These are phyloP conservation scores for Sporothrix protearum DNA, from an alignment of 2,329 filamentous ascomycete species.

Conservation along the genomic window DNA sequence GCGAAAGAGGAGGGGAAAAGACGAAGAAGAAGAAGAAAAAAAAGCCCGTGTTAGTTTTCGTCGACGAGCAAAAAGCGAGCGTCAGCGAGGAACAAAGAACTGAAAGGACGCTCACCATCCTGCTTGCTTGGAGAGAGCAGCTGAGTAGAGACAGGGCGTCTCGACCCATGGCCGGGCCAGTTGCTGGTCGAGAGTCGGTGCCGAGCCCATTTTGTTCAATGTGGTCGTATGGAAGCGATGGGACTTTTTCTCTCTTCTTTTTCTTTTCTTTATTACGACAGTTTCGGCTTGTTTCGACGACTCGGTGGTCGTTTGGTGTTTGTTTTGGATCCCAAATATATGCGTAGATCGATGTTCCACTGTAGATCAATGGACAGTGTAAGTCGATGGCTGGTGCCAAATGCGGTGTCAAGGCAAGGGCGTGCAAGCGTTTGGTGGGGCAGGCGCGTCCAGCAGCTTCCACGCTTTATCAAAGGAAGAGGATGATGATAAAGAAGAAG, in stretches of 20 bases:
- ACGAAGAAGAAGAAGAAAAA: no score
- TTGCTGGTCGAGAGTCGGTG: constrained; percentile 17
- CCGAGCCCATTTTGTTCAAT: constrained; percentile 21
- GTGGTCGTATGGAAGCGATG: background rate
- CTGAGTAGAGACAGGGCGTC: constrained; percentile 65
- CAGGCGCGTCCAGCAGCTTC: constrained; percentile 8
- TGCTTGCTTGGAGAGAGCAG: constrained; percentile 59
- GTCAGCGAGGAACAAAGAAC: background rate
- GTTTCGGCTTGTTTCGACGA: background rate
- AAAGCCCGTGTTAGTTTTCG: background rate
- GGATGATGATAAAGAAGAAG: background rate
- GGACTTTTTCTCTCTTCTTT: no score
- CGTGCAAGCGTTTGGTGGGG: background rate
- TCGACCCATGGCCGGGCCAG: constrained; percentile 56
- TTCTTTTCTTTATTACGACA: no score
- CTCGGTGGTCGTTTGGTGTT: background rate
- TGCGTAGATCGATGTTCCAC: background rate
- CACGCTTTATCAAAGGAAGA: background rate
- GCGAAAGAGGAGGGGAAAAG: no score
- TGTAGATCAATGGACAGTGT: background rate
- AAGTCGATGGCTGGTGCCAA: background rate
- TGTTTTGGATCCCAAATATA: background rate
- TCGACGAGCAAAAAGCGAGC: background rate
- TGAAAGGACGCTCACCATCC: constrained; percentile 60
- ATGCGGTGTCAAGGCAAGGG: constrained; percentile 13